phyloP scores from a whole-genome alignment of 768 basidiomycete species.

The Gelatoporia subvermispora region DNA sequence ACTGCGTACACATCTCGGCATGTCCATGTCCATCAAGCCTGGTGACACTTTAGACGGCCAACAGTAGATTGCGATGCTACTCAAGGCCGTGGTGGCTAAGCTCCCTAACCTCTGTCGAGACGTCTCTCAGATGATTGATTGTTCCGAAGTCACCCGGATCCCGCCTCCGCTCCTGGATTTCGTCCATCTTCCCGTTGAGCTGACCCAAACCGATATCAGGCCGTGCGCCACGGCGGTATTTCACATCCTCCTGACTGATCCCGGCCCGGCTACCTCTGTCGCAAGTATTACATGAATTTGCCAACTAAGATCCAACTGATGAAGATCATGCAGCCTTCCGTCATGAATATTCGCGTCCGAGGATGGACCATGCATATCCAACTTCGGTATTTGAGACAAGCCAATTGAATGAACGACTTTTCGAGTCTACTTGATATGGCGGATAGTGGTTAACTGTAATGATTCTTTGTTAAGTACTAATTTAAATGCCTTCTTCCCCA shows the following conservation, averaged over 20 bases:
- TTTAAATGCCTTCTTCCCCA: too few relatives aligned
- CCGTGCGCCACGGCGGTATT: slow-evolving; percentile 16
- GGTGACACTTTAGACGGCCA: too few relatives aligned
- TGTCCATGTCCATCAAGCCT: too few relatives aligned
- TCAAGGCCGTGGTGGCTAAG: slow-evolving; percentile 20
- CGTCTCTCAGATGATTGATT: slow-evolving; percentile 4
- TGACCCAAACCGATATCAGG: slow-evolving; percentile 18
- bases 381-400: too few relatives aligned
- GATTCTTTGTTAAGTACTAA: too few relatives aligned
- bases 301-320: too few relatives aligned
- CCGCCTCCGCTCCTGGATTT: not conserved
- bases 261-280: slow-evolving; percentile 14
- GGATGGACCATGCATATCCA: too few relatives aligned
- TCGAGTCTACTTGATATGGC: too few relatives aligned
- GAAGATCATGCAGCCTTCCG: too few relatives aligned
- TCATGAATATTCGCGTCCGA: too few relatives aligned
- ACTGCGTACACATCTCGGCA: slow-evolving; percentile 12
- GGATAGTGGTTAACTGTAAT: too few relatives aligned
- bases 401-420: too few relatives aligned
- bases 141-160: slow-evolving; percentile 1
- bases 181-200: slow-evolving; percentile 17
- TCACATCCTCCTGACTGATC: slow-evolving; percentile 14
- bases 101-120: slow-evolving; percentile 21
- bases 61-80: slow-evolving; percentile 12
- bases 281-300: slow-evolving; percentile 8